A percentile compares a stretch with the other conserved stretches of the same genome.
Evolutionary conservation across 805 yeast species (phyloP).

Genomic region (Blastobotrys terrestris): DNA sequence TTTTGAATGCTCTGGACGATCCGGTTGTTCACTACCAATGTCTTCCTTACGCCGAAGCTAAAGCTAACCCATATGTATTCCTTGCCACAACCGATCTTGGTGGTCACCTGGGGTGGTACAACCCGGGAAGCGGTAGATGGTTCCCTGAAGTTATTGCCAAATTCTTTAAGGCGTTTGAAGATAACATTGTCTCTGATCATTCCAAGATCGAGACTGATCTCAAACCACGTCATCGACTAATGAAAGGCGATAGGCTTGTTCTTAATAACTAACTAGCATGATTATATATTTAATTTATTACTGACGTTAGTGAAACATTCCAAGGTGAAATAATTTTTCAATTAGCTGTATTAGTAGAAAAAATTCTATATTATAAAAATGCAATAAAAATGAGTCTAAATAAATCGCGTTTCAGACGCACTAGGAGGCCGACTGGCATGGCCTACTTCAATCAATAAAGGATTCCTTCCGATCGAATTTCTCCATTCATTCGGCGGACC

Average conservation of each 20-base stretch:
- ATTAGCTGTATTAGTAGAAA: background rate
- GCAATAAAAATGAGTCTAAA: background rate
- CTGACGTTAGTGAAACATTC: too few relatives aligned
- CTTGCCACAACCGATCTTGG: slow-evolving; percentile 60
- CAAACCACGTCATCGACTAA: background rate
- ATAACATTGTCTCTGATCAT: slow-evolving; percentile 19
- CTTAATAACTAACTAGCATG: too few relatives aligned
- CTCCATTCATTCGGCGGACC: background rate
- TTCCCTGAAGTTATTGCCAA: slow-evolving; percentile 45
- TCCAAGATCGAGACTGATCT: background rate
- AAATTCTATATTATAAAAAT: background rate
- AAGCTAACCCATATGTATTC: slow-evolving; percentile 52
- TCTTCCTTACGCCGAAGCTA: slow-evolving; percentile 48
- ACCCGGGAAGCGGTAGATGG: slow-evolving; percentile 60
- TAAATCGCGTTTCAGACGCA: background rate
- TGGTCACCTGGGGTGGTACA: slow-evolving; percentile 81
- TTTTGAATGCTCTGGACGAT: slow-evolving; percentile 65
- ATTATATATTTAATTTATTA: too few relatives aligned
- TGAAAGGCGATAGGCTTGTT: background rate
- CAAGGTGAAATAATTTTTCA: too few relatives aligned
- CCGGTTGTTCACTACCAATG: slow-evolving; percentile 55
- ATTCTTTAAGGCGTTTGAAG: slow-evolving; percentile 35
- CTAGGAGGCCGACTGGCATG: slow-evolving; percentile 4
- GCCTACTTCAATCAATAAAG: slow-evolving; percentile 3
- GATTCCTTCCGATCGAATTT: slow-evolving; percentile 1